A percentile compares a stretch with the other conserved stretches of the same genome.
Conservation (phyloP, 306 rosid species). For the Abrus precatorius region DNA sequence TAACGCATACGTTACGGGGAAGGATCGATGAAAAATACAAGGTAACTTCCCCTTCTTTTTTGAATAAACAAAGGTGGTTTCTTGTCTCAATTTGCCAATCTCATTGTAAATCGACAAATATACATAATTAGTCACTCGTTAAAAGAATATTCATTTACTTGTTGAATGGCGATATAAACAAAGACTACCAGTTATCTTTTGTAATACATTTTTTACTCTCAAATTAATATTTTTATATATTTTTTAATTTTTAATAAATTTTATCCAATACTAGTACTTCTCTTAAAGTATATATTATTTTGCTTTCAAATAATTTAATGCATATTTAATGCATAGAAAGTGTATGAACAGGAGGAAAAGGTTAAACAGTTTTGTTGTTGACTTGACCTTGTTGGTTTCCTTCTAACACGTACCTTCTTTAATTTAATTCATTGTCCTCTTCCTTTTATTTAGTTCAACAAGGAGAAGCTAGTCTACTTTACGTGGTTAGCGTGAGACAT, state of each 20-base stretch:
- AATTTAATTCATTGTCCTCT: conserved; percentile 24
- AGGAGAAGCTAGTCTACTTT: conserved; percentile 24
- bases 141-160: background rate
- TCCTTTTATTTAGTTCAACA: conserved; percentile 36
- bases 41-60: background rate
- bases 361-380: conserved; percentile 27
- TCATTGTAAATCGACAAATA: background rate
- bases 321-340: background rate
- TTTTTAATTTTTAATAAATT: too few species aligned
- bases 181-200: background rate
- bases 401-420: conserved; percentile 2
- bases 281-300: too few species aligned
- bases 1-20: conserved; percentile 15
- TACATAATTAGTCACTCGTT: background rate
- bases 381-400: conserved; percentile 48
- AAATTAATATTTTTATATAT: too few species aligned
- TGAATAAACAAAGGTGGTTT: background rate
- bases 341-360: conserved; percentile 2
- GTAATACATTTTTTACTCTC: too few species aligned
- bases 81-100: conserved; percentile 15
- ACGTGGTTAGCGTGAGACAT: conserved; percentile 41
- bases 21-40: conserved; percentile 15
- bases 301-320: background rate
- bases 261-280: too few species aligned
- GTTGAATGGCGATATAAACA: conserved; percentile 9